Base-by-base conservation (phyloP, 768 basidiomycete genomes). In the Leccinum uliginosum region DNA sequence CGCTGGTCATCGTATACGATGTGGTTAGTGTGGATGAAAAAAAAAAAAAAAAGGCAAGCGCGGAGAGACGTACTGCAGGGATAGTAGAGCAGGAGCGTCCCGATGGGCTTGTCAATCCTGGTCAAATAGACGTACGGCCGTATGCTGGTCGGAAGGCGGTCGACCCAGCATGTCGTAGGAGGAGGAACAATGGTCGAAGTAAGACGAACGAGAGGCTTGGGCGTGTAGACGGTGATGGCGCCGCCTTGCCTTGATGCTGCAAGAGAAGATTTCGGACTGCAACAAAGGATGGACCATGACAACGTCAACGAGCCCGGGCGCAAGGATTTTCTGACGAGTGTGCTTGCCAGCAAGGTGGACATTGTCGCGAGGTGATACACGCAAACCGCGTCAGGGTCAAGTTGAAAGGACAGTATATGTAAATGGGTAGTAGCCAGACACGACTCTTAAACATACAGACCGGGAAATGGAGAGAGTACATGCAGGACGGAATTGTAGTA, bases 41-140 rank as follows among this genome's bases (percentile, higher is more conserved):
- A 40, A 11, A 7, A 19, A 40, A 40, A n/a, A 40, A 40, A n/a
- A 19, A 12, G 11, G 14, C 38, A 7, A 11, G 35, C 29, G 21
- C 2, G 7, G 6, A 53, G 27, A 44, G 50, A 83, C 87, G 64
- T 54, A 97, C 96, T 83, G 71, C 97, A 98, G 1, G 97, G 97
- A 75, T 93, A 95, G 69, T 89, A 96, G 15, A 99, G 78, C 14
- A 99, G 73, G 46, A 94, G 75, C 0, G 93, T 92, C 30, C 97
- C 97, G 57, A 97, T 98, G 17, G 97, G 96, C 68, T 98, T 99
- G 76, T 99, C 95, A 38, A 96, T 79, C 54, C 97, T 83, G 46
- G 88, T 89, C 24, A 99, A 77, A 66, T 89, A 85, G 3, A 94
- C 65, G 71, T 98, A 99, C 5, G 97, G 95, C 49, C 76, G 80